A percentile compares a stretch with the other conserved stretches of the same genome.
phyloP scores from a whole-genome alignment of 108 stramenopile species.

The Aurantiochytrium sp. region DNA sequence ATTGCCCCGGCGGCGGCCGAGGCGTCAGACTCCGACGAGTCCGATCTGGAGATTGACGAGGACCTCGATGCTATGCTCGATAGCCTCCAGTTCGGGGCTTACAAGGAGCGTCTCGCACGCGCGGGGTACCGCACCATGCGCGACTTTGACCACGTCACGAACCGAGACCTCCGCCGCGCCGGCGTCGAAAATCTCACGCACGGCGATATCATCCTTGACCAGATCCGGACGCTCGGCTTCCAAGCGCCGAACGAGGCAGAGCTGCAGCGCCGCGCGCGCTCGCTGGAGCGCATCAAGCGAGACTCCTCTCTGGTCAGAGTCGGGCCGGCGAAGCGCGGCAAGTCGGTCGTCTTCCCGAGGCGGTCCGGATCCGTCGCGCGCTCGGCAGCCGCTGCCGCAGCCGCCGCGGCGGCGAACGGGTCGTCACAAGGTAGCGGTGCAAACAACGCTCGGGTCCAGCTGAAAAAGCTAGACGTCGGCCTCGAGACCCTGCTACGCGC shows the following conservation, averaged over 20 bases:
- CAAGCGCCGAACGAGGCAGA: too few relatives aligned
- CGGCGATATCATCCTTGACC: background rate
- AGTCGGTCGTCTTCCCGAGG: background rate
- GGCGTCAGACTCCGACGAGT: background rate
- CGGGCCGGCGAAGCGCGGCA: background rate
- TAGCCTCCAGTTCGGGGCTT: background rate
- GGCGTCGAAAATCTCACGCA: constrained; percentile 3
- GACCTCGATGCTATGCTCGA: background rate
- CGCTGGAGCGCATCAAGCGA: background rate
- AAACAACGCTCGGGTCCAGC: background rate
- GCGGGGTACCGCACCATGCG: background rate
- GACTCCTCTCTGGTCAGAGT: background rate
- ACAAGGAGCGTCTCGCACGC: background rate
- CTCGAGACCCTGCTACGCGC: background rate
- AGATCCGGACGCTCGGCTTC: background rate
- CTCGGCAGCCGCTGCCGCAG: too few relatives aligned
- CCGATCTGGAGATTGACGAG: background rate
- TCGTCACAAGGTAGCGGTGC: background rate
- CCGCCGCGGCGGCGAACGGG: background rate
- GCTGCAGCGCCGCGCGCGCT: background rate
- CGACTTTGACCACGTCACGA: background rate
- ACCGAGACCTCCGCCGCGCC: background rate
- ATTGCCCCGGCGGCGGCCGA: background rate
- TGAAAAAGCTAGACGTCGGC: background rate
- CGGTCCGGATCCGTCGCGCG: too few relatives aligned